Conservation (phyloP, 2,329 filamentous ascomycete genomes). For the Talaromyces sp. region DNA sequence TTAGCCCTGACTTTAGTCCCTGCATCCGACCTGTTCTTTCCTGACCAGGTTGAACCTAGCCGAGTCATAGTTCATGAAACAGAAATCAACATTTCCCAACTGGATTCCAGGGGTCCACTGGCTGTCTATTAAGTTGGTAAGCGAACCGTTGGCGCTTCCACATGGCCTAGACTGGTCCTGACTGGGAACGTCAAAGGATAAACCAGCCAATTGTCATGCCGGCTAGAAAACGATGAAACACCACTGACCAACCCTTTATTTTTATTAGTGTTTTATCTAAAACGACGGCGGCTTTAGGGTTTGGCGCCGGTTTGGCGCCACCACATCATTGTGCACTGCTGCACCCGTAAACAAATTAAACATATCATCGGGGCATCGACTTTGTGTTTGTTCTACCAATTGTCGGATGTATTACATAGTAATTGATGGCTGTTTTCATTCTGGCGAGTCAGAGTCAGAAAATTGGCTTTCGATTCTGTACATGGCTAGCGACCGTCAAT, state of each 20-base stretch:
- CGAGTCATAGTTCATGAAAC: neutral
- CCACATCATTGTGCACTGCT: neutral
- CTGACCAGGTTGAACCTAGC: neutral
- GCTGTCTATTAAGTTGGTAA: neutral
- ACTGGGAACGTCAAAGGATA: neutral
- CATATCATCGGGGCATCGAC: neutral
- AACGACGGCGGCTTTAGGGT: constrained; percentile 1
- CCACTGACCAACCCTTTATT: neutral
- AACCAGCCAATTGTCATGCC: neutral
- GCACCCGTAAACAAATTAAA: neutral
- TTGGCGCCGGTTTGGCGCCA: neutral
- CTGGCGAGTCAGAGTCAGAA: neutral
- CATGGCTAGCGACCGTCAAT: neutral
- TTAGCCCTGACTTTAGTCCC: neutral
- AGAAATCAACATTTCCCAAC: neutral
- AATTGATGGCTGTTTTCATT: neutral
- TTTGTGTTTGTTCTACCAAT: neutral
- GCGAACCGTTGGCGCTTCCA: constrained; percentile 1
- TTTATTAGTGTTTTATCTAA: neutral
- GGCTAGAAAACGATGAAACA: neutral
- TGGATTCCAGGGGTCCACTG: neutral
- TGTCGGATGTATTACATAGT: neutral
- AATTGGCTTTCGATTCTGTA: neutral
- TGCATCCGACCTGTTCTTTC: neutral
- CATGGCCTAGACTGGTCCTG: neutral